These are phyloP conservation scores for Datura wrightii DNA, from an alignment of 257 asterid species.

Conservation along the genomic window DNA sequence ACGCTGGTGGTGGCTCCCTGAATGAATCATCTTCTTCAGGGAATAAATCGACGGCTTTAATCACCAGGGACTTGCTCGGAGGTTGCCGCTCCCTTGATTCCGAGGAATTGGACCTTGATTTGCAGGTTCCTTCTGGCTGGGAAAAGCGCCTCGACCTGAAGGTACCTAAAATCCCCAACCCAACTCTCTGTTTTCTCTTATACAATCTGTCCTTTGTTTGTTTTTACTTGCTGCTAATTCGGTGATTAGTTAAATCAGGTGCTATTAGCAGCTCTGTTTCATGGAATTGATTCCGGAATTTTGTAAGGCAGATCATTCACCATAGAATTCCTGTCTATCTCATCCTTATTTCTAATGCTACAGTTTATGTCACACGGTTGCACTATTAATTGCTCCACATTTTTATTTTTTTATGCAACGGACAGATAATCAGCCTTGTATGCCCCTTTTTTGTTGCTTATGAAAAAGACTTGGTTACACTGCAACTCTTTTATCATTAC, in stretches of 20 bases:
- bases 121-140: conserved; percentile 95
- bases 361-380: background rate
- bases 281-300: background rate
- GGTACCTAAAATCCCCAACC: conserved; percentile 42
- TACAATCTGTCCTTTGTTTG: background rate
- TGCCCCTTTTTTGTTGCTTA: background rate
- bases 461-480: background rate
- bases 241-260: background rate
- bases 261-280: background rate
- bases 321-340: background rate
- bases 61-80: conserved; percentile 85
- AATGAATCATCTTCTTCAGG: conserved; percentile 37
- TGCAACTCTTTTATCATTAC: background rate
- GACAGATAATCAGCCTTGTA: background rate
- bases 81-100: conserved; percentile 65
- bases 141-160: conserved; percentile 87
- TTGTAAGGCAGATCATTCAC: background rate
- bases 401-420: background rate
- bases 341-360: background rate
- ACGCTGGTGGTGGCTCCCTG: conserved; percentile 53
- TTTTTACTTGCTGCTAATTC: background rate
- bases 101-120: conserved; percentile 86
- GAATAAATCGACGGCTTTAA: conserved; percentile 61
- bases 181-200: background rate
- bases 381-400: background rate